Base-by-base conservation (phyloP, 805 yeast genomes). In the Spathaspora arborariae region DNA sequence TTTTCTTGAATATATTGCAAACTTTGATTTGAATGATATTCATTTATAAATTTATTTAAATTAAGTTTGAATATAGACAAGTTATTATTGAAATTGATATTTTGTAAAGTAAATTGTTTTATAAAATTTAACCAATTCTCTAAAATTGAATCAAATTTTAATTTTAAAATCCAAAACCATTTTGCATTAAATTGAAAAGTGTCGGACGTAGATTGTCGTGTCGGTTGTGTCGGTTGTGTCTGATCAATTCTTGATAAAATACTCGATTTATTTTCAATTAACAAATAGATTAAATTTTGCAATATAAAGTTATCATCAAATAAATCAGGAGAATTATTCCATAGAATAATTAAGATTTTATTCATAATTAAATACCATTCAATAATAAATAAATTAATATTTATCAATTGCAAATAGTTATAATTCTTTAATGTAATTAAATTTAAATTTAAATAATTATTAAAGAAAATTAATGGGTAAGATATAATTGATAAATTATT, bases 401-500 rank as follows among this genome's bases (percentile, higher is more conserved):
- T 68, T 11, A 51, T 38, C 4, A 54, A 44, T 40, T 57, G 58
- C 37, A 68, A 56, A 26, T 60, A 56, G 20, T 68, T 54, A 37
- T 63, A 60, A 10, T 57, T 53, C 20, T 59, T 57, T 13, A 64
- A 51, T 18, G 52, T 43, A n/a, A 55, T 15, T 9, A 57, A 44
- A 2, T 50, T 42, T 8, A 58, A 48, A 20, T 56, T 54, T 11
- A 51, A 38, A 22, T 55, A 52, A 22, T 59, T 51, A 22, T 56
- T 56, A n/a, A 65, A 54, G 45, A 70, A 72, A 39, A 79, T 56
- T 27, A 79, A 52, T 0, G 85, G 84, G 48, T 76, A 67, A 8
- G 77, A 60, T 11, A 79, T 65, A 20, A 79, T 67, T 1, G 82
- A 82, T 44, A 80, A 59, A 50, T 78, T 79, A 55, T 78, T 76